A percentile compares a stretch with the other conserved stretches of the same genome.
These are phyloP conservation scores for Davidsoniella neocaledoniae DNA, from an alignment of 2,329 filamentous ascomycete genomes.

Conservation along the genomic window DNA sequence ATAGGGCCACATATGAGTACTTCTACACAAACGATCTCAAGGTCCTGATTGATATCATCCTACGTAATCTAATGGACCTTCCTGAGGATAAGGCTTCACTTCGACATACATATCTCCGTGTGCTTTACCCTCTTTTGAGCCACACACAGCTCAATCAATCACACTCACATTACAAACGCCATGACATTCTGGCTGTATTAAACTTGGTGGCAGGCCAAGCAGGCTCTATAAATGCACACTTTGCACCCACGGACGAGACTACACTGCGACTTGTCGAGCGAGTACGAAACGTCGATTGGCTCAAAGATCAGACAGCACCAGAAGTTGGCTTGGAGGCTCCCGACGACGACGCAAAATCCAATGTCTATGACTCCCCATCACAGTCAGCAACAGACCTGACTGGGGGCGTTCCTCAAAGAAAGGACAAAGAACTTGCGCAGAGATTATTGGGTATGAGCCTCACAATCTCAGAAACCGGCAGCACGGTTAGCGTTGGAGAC, in stretches of 20 bases:
- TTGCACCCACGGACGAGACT: conserved; percentile 66
- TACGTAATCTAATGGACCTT: conserved; percentile 89
- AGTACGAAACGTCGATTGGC: conserved; percentile 57
- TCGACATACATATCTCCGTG: conserved; percentile 85
- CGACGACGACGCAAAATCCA: background rate
- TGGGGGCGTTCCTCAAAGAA: background rate
- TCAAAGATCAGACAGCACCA: conserved; percentile 26
- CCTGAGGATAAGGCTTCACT: conserved; percentile 65
- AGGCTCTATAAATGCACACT: conserved; percentile 51
- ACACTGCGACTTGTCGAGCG: conserved; percentile 60
- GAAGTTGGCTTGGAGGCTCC: background rate
- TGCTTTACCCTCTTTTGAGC: conserved; percentile 75
- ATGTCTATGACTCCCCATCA: background rate
- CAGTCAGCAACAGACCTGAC: background rate
- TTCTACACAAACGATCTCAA: conserved; percentile 97
- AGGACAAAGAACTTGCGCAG: conserved; percentile 29
- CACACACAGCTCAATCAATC: conserved; percentile 80
- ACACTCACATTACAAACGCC: conserved; percentile 69
- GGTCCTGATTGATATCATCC: conserved; percentile 86
- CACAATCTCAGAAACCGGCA: conserved; percentile 46
- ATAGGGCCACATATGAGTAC: conserved; percentile 81
- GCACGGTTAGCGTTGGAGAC: conserved; percentile 58
- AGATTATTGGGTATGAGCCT: conserved; percentile 58
- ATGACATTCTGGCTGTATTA: conserved; percentile 66
- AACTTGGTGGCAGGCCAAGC: conserved; percentile 32